These are phyloP conservation scores for Aegilops sharonensis DNA, from an alignment of 176 grass and related monocot genomes.

Conservation along the genomic window DNA sequence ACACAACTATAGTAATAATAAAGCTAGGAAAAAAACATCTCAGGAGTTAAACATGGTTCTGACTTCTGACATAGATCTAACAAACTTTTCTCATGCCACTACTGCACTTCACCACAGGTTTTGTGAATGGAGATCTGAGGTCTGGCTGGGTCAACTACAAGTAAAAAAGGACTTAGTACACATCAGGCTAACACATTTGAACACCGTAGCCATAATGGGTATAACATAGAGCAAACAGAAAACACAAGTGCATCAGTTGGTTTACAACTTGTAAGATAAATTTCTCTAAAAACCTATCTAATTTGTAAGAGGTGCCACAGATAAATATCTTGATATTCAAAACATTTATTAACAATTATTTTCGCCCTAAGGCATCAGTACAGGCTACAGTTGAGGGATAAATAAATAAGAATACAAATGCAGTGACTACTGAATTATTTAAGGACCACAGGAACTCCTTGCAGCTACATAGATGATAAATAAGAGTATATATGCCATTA, in stretches of 20 bases:
- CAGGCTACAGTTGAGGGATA: not conserved
- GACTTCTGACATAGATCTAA: not conserved
- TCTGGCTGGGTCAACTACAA: not conserved
- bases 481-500: not conserved
- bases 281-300: no score
- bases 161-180: not conserved
- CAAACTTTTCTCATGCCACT: not conserved
- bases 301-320: no score
- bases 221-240: not conserved
- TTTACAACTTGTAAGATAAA: not conserved
- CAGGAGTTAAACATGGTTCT: not conserved
- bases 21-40: not conserved
- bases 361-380: not conserved
- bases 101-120: not conserved
- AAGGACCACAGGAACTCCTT: no score
- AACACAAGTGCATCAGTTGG: not conserved
- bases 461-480: not conserved
- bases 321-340: no score
- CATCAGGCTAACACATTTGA: not conserved
- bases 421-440: not conserved
- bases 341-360: not conserved
- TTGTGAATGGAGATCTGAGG: not conserved
- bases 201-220: not conserved
- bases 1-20: not conserved
- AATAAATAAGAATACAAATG: not conserved